These are phyloP conservation scores for Alternaria rosae DNA, from an alignment of 2,329 filamentous ascomycete genomes.

Conservation along the genomic window DNA sequence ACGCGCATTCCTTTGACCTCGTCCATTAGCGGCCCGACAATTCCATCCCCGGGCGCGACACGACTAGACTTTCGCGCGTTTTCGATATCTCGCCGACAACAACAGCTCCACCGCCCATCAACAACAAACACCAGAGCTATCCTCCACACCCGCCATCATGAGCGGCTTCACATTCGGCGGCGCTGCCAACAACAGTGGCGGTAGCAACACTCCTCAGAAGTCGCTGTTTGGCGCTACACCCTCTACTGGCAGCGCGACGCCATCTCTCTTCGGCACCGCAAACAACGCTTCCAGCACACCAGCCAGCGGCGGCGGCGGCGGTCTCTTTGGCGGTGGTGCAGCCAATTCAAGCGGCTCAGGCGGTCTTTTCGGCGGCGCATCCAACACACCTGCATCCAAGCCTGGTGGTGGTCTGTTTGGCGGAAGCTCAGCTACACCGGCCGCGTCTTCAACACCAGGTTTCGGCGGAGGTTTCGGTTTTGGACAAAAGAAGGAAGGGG, in stretches of 20 bases:
- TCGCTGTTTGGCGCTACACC: conserved; percentile 39
- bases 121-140: conserved; percentile 22
- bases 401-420: conserved; percentile 40
- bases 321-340: conserved; percentile 25
- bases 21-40: conserved; percentile 5
- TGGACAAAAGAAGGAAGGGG: conserved; percentile 29
- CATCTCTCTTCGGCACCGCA: conserved; percentile 38
- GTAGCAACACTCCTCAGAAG: conserved; percentile 37
- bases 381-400: conserved; percentile 40
- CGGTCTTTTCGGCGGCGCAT: conserved; percentile 36
- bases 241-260: conserved; percentile 31
- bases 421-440: conserved; percentile 30
- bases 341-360: conserved; percentile 20
- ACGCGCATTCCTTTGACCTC: conserved; percentile 11
- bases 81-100: not conserved
- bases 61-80: conserved; percentile 4
- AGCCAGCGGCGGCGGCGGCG: conserved; percentile 23
- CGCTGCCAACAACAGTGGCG: conserved; percentile 14
- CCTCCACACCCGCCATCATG: conserved; percentile 28
- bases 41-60: conserved; percentile 1
- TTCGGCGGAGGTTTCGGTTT: conserved; percentile 27
- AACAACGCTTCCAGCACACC: conserved; percentile 27
- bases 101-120: conserved; percentile 14
- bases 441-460: conserved; percentile 25
- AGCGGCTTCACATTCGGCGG: conserved; percentile 41